Evolutionary conservation across 2,329 filamentous ascomycete genomes (phyloP), one percentile per base, ranked within the genome.

Genomic region (Hypoxylon sp.): DNA sequence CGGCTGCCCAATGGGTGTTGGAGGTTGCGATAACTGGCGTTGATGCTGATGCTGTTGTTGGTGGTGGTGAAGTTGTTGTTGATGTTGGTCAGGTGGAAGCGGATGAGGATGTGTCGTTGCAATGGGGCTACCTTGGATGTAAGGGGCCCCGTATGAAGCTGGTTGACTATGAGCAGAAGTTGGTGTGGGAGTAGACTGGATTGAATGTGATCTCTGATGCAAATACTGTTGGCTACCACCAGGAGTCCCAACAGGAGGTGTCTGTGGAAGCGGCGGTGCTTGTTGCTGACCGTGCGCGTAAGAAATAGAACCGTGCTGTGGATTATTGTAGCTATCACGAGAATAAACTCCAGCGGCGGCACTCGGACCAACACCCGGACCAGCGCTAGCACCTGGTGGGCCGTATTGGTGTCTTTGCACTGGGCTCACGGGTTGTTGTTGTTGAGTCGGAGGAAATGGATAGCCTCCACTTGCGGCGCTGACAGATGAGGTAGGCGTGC

Each of bases 101-200:
- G 73, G 71, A 30, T 70, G 74, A 41, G 72, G 72, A 50, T 77
- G 78, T 23, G 75, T 67, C 23, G 75, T 67, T 30, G 73, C 67
- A 31, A 78, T 68, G 36, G 83, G 83, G 60, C 82, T 86, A 27
- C 75, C 76, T 54, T 82, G 80, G 16, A 66, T 68, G 57, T 78
- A 81, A 19, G 78, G 73, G 45, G 72, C 68, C 8, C 77, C 77
- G 60, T 78, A 82, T 6, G 76, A 52, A 20, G 61, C 75, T 34
- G 78, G 78, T 67, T 85, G 82, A 63, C 78, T 80, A 35, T 84
- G 82, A 11, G 82, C 78, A 27, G 82, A 84, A 5, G 81, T 84
- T n/a, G 82, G 82, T 25, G 83, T 86, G 7, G 81, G 73, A 17
- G 77, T 79, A 8, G 83, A 85, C 46, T 85, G 80, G 4, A 78